Base-by-base conservation (phyloP, 192 early-diverging fungal species). In the Coemansia interrupta region DNA sequence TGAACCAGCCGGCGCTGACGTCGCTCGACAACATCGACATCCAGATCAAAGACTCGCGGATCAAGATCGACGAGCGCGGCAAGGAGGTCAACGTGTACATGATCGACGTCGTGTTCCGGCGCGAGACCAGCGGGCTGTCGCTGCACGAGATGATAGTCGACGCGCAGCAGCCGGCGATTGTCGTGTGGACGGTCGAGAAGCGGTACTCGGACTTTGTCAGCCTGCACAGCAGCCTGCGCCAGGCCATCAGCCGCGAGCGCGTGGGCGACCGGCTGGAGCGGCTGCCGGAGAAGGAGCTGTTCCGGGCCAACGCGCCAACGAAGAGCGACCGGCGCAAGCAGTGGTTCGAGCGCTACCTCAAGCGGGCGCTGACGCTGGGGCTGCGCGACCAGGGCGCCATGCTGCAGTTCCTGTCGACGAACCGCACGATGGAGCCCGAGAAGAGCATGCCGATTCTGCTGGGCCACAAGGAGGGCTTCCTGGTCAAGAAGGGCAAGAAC, bases 401-500 rank as follows among this genome's bases (percentile, higher is more conserved):
- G 29, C 84, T 89, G 43, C 82, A 90, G 56, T 93, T 95, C 54
- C 68, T 95, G 15, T 87, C 85, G 44, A 87, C 86, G 36, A 83
- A 88, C 58, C 72, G 89, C 22, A 69, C 83, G 1, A 82, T 82
- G 62, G 66, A 80, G 62, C 38, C 77, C 6, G 68, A 70, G 52
- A 61, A 60, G 48, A 65, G 58, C 38, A 78, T 78, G 76, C 68
- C 72, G n/a, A 80, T 83, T 54, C 66, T 75, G n/a, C 49, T 81
- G 11, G 85, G 84, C 0, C 72, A 80, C 60, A 92, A 90, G 57
- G 92, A 94, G 73, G 94, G 94, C 7, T 92, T 87, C 51, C 70
- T 96, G 56, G 88, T 90, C 45, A 97, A 96, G 65, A 87, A 86
- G 74, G 94, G 95, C 47, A 97, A 95, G 65, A 93, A 88, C 68